Evolutionary conservation across 2,329 filamentous ascomycete genomes (phyloP).

Genomic region (Verticillium alfalfae): DNA sequence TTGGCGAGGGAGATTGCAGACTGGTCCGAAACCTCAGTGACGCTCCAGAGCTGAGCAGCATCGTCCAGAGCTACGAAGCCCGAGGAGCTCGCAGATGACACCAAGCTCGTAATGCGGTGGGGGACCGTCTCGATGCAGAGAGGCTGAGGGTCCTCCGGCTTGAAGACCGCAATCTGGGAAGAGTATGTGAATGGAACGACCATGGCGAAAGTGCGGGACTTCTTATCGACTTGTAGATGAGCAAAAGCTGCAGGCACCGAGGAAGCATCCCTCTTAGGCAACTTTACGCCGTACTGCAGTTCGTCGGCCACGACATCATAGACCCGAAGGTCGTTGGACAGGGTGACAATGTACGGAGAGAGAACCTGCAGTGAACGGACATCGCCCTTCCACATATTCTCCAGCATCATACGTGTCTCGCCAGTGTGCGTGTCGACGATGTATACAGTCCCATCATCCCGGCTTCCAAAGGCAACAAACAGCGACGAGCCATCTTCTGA

Average conservation of each 20-base stretch:
- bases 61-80: conserved; percentile 75
- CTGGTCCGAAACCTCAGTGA: conserved; percentile 54
- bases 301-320: conserved; percentile 82
- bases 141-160: conserved; percentile 51
- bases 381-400: conserved; percentile 60
- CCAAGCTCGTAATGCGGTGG: conserved; percentile 58
- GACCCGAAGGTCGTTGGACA: conserved; percentile 69
- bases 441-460: conserved; percentile 59
- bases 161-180: conserved; percentile 62
- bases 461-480: conserved; percentile 57
- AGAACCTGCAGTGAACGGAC: conserved; percentile 67
- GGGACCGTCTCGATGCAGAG: conserved; percentile 53
- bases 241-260: conserved; percentile 27
- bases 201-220: conserved; percentile 61
- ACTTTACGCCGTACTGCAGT: conserved; percentile 59
- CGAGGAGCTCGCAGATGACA: conserved; percentile 56
- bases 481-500: conserved; percentile 81
- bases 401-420: conserved; percentile 58
- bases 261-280: conserved; percentile 33
- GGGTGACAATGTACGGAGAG: conserved; percentile 66
- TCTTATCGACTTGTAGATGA: conserved; percentile 66
- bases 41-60: conserved; percentile 64
- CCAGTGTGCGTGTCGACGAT: conserved; percentile 71
- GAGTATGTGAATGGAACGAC: conserved; percentile 41
- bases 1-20: conserved; percentile 46